These are phyloP conservation scores for Ilyonectria mors-panacis DNA, from an alignment of 2,329 filamentous ascomycete genomes.

Conservation along the genomic window DNA sequence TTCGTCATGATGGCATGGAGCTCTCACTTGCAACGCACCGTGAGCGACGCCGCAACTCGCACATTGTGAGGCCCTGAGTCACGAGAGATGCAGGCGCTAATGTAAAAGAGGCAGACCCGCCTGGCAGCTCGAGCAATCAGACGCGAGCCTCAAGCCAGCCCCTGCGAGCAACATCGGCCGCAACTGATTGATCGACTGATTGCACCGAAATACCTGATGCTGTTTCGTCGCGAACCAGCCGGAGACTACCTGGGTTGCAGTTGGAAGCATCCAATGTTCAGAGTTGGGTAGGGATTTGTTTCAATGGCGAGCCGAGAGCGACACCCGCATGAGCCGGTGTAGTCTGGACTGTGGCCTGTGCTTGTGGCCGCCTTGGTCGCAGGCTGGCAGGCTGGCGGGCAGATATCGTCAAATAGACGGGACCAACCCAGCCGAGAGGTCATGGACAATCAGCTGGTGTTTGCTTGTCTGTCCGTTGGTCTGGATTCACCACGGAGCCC, in stretches of 20 bases:
- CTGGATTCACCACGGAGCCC: constrained; percentile 12
- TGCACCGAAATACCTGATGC: constrained; percentile 42
- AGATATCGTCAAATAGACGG: not conserved
- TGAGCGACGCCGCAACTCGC: constrained; percentile 19
- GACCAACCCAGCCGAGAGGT: constrained; percentile 8
- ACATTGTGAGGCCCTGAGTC: constrained; percentile 36
- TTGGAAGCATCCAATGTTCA: constrained; percentile 27
- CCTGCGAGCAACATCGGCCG: constrained; percentile 37
- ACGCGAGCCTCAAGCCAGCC: constrained; percentile 30
- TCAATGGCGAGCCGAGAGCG: constrained; percentile 23
- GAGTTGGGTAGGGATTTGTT: constrained; percentile 22
- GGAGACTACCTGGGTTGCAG: constrained; percentile 31
- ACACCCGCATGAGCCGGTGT: constrained; percentile 6
- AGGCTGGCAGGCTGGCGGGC: not conserved
- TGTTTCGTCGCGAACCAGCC: constrained; percentile 38
- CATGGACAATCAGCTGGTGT: constrained; percentile 6
- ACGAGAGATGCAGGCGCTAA: constrained; percentile 40
- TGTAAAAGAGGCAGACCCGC: constrained; percentile 42
- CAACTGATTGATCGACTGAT: constrained; percentile 48
- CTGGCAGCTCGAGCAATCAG: constrained; percentile 41
- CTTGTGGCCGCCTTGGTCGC: not conserved
- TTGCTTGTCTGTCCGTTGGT: constrained; percentile 4
- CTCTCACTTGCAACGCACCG: constrained; percentile 23
- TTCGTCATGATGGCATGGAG: constrained; percentile 10
- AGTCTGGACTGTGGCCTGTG: constrained; percentile 11